phyloP scores from a whole-genome alignment of 129 eudicot genomes.

The Kitagawia praeruptora region DNA sequence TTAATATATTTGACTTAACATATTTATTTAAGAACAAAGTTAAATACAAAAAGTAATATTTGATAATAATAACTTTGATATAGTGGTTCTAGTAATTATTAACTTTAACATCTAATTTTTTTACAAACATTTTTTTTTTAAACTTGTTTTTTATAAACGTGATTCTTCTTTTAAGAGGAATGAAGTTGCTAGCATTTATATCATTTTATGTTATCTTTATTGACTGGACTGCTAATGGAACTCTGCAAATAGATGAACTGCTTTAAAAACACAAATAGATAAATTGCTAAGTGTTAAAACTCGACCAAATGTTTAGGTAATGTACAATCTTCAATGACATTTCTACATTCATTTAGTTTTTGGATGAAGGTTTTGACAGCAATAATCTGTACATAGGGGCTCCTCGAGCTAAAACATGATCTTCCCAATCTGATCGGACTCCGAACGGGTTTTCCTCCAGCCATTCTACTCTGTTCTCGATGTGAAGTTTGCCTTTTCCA shows the following conservation, averaged over 20 bases:
- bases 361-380: conserved; percentile 32
- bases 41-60: too few species aligned
- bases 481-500: conserved; percentile 53
- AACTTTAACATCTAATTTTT: too few species aligned
- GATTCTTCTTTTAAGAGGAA: neutral
- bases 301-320: neutral
- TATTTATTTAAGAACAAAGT: too few species aligned
- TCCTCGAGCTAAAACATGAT: conserved; percentile 59
- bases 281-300: neutral
- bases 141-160: too few species aligned
- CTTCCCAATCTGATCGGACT: conserved; percentile 81
- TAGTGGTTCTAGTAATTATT: too few species aligned
- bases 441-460: conserved; percentile 73
- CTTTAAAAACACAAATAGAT: too few species aligned
- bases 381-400: conserved; percentile 69
- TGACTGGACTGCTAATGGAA: too few species aligned
- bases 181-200: too few species aligned
- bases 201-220: too few species aligned
- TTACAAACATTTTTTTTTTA: too few species aligned
- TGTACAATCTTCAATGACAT: neutral
- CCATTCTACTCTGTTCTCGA: conserved; percentile 35
- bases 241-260: too few species aligned
- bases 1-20: neutral
- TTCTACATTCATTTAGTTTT: neutral
- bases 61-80: too few species aligned